Percentiles rank a stretch among this genome's conserved stretches.
Evolutionary conservation across 179 eudicot species (phyloP).

Genomic region (Camellia oleifera): DNA sequence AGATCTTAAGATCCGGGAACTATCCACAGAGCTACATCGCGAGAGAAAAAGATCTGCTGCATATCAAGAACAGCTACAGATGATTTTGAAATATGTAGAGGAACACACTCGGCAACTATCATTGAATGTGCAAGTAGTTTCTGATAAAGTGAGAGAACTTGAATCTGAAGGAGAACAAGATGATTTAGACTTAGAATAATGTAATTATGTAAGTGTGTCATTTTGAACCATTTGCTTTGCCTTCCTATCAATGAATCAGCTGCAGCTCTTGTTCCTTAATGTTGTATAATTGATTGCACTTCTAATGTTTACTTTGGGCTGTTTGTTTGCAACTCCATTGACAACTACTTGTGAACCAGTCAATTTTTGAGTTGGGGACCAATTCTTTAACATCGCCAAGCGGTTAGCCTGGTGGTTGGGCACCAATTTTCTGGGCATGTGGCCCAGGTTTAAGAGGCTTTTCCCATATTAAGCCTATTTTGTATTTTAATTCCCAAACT

Average conservation of each 20-base stretch:
- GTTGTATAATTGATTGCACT: neutral
- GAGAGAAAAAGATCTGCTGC: slow-evolving; percentile 2
- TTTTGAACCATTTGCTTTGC: neutral
- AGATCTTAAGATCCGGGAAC: slow-evolving; percentile 11
- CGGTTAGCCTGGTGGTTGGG: too few species aligned
- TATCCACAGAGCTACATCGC: slow-evolving; percentile 3
- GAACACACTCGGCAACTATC: slow-evolving; percentile 7
- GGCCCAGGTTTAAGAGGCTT: too few species aligned
- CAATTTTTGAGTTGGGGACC: too few species aligned
- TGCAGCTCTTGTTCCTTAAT: neutral
- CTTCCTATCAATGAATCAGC: neutral
- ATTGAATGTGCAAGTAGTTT: neutral
- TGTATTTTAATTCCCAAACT: too few species aligned
- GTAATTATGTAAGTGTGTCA: neutral
- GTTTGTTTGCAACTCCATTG: neutral
- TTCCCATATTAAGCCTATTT: too few species aligned
- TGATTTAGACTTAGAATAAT: slow-evolving; percentile 3
- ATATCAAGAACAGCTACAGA: neutral
- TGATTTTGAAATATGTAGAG: neutral
- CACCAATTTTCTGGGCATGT: too few species aligned
- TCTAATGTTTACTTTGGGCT: neutral
- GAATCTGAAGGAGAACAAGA: slow-evolving; percentile 11
- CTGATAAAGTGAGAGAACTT: neutral
- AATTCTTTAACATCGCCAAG: too few species aligned
- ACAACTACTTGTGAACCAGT: neutral